These are phyloP conservation scores for Penicillium odoratum DNA, from an alignment of 495 filamentous ascomycete genomes.

Conservation along the genomic window DNA sequence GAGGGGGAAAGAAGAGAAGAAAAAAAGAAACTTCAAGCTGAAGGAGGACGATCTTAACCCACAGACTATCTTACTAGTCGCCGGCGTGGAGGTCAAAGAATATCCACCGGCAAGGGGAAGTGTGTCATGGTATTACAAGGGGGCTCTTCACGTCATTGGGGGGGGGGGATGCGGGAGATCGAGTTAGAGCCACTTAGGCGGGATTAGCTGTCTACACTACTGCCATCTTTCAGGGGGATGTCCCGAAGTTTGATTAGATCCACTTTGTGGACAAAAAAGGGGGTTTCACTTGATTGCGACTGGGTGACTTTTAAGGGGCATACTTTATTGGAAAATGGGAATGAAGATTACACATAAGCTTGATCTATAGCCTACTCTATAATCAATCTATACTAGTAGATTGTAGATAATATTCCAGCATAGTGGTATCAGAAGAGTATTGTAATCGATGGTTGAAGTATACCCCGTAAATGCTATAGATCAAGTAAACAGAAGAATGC, in stretches of 20 bases:
- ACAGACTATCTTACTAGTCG: conserved; percentile 4
- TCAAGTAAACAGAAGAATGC: neutral
- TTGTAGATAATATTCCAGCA: too few species aligned
- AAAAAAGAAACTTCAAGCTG: neutral
- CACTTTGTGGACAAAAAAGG: neutral
- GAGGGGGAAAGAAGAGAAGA: conserved; percentile 10
- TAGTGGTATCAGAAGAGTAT: too few species aligned
- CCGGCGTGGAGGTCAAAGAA: neutral
- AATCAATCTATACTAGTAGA: too few species aligned
- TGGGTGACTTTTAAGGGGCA: neutral
- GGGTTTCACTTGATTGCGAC: neutral
- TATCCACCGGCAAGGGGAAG: conserved; percentile 8
- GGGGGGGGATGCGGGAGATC: neutral
- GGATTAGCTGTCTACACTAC: neutral
- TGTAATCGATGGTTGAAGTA: too few species aligned
- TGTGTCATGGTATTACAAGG: conserved; percentile 11
- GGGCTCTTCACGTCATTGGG: conserved; percentile 11
- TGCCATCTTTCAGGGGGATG: neutral
- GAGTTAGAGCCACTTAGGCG: too few species aligned
- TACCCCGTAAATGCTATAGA: neutral
- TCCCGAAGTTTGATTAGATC: neutral
- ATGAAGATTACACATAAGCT: neutral
- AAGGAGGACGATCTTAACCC: conserved; percentile 12
- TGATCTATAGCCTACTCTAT: too few species aligned
- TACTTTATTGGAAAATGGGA: neutral